Conservation (phyloP, 164 flowering plant genomes). For the Vitis riparia region DNA sequence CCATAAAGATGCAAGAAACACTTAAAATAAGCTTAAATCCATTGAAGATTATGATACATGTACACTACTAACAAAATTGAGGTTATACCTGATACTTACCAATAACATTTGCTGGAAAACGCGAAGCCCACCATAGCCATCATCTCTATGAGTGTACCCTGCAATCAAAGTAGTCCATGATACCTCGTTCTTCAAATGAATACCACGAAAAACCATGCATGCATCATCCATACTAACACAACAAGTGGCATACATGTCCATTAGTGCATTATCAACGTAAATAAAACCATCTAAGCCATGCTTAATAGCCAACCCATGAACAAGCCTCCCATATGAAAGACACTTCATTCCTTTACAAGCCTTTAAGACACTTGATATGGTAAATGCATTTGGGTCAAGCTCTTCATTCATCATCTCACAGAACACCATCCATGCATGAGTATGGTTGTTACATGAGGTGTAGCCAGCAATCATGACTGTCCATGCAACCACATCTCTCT, state of each 20-base stretch:
- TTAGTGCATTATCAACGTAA: constrained; percentile 73
- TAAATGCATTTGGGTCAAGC: constrained; percentile 58
- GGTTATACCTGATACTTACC: too few species aligned
- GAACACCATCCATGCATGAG: constrained; percentile 58
- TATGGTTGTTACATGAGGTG: constrained; percentile 41
- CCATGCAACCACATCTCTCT: constrained; percentile 82
- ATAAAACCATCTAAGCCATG: constrained; percentile 45
- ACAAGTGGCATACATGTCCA: constrained; percentile 81
- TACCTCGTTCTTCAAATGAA: constrained; percentile 48
- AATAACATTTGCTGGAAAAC: constrained; percentile 57
- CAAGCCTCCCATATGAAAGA: constrained; percentile 42
- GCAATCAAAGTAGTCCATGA: constrained; percentile 89
- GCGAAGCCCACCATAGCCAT: constrained; percentile 51
- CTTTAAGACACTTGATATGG: constrained; percentile 68
- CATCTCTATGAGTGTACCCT: constrained; percentile 69
- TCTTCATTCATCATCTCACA: constrained; percentile 47
- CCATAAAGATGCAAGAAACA: constrained; percentile 12
- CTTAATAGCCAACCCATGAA: constrained; percentile 71
- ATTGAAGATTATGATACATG: too few species aligned
- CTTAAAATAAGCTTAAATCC: background rate
- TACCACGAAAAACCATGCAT: constrained; percentile 45
- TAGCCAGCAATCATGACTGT: constrained; percentile 79
- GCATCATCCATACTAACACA: constrained; percentile 60
- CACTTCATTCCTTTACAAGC: constrained; percentile 63
- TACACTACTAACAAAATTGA: too few species aligned